A percentile compares a stretch with the other conserved stretches of the same genome.
These are phyloP conservation scores for Kodamaea neixiangensis DNA, from an alignment of 805 yeast species.

Conservation along the genomic window DNA sequence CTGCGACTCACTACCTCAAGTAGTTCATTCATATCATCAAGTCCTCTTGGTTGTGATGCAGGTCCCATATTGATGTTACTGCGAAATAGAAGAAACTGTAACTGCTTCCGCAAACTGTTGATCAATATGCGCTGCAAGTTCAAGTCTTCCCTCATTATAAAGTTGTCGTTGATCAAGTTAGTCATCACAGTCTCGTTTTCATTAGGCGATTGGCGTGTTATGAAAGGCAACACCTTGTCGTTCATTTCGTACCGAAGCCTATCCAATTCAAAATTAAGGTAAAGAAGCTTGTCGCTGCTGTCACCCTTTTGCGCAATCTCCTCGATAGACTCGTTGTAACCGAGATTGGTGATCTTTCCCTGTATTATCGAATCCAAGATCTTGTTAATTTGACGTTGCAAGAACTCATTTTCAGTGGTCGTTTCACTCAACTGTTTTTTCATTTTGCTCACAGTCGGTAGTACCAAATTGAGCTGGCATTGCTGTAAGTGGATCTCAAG, in stretches of 20 bases:
- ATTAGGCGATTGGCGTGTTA: conserved; percentile 24
- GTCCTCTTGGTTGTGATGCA: conserved; percentile 4
- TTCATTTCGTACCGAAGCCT: conserved; percentile 44
- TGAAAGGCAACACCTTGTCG: conserved; percentile 37
- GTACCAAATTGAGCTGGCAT: conserved; percentile 32
- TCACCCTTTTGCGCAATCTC: conserved; percentile 38
- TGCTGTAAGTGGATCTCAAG: conserved; percentile 37
- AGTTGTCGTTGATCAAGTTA: conserved; percentile 37
- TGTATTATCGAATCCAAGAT: conserved; percentile 49
- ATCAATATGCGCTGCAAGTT: conserved; percentile 46
- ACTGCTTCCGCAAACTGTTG: conserved; percentile 50
- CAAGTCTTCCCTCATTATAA: conserved; percentile 48
- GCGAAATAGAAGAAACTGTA: conserved; percentile 49
- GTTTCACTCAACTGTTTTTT: conserved; percentile 28
- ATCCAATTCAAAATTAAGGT: conserved; percentile 45
- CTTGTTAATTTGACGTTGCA: conserved; percentile 47
- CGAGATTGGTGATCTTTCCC: conserved; percentile 53
- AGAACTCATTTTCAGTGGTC: conserved; percentile 35
- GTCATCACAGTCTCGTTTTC: conserved; percentile 28
- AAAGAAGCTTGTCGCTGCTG: conserved; percentile 31
- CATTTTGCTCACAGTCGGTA: conserved; percentile 28
- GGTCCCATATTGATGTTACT: conserved; percentile 30
- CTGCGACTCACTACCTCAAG: conserved; percentile 29
- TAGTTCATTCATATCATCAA: conserved; percentile 18
- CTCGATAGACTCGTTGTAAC: conserved; percentile 48